Evolutionary conservation across 1,139 yeast species (phyloP).

Genomic region (Hyphopichia fennica): DNA sequence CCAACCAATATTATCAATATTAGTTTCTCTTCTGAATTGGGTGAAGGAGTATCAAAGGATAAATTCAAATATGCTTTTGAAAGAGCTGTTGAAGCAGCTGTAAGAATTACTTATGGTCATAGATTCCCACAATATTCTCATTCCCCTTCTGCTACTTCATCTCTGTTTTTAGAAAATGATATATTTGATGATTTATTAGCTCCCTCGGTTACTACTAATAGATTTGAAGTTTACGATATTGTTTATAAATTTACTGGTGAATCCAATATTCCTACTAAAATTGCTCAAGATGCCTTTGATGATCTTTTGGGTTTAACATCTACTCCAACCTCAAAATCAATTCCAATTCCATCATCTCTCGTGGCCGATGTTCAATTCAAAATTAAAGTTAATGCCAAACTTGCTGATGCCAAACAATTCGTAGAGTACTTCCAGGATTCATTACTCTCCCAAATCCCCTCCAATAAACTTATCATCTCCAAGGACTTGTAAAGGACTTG

Average conservation of each 20-base stretch:
- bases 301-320: constrained; percentile 49
- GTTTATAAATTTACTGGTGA: constrained; percentile 23
- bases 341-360: constrained; percentile 19
- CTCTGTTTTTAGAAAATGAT: constrained; percentile 41
- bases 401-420: constrained; percentile 37
- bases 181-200: constrained; percentile 66
- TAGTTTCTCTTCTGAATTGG: constrained; percentile 27
- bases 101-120: constrained; percentile 38
- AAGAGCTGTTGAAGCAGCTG: constrained; percentile 30
- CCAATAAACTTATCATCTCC: constrained; percentile 17
- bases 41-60: constrained; percentile 25
- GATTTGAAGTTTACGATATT: constrained; percentile 50
- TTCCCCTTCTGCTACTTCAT: constrained; percentile 39
- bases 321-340: constrained; percentile 6
- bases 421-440: constrained; percentile 34
- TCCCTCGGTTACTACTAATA: constrained; percentile 54
- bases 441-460: constrained; percentile 32
- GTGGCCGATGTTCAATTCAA: constrained; percentile 49
- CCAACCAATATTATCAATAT: constrained; percentile 30
- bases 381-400: constrained; percentile 33
- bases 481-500: neutral
- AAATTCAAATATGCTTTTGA: constrained; percentile 33
- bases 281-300: constrained; percentile 25
- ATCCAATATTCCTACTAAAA: constrained; percentile 2
- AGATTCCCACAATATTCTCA: constrained; percentile 45